A percentile compares a stretch with the other conserved stretches of the same genome.
Evolutionary conservation across 805 yeast species (phyloP).

Genomic region (Candida ulmi): DNA sequence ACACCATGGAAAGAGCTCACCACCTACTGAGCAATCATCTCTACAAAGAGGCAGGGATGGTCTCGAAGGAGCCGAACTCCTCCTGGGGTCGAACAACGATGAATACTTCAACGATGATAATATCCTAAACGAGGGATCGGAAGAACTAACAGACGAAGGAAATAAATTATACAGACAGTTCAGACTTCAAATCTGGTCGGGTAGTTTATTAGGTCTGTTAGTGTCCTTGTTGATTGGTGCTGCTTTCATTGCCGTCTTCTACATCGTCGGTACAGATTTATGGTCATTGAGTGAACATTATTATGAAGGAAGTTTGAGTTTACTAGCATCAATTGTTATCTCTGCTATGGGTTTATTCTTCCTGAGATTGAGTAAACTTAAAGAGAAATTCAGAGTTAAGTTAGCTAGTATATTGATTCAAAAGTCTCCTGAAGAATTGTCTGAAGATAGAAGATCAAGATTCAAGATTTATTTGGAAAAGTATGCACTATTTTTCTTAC

Average conservation of each 20-base stretch:
- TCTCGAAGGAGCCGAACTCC: conserved; percentile 8
- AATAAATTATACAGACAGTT: conserved; percentile 37
- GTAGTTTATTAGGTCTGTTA: conserved; percentile 66
- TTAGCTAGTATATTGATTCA: conserved; percentile 36
- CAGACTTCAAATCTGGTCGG: conserved; percentile 73
- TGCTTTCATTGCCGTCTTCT: conserved; percentile 62
- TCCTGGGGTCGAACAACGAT: conserved; percentile 3
- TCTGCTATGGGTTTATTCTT: conserved; percentile 85
- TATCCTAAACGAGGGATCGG: background rate
- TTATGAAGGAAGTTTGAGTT: conserved; percentile 83
- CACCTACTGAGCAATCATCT: background rate
- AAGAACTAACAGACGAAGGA: conserved; percentile 20
- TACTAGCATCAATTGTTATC: conserved; percentile 72
- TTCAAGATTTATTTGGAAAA: conserved; percentile 40
- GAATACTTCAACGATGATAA: conserved; percentile 1
- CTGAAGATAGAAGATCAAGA: conserved; percentile 15
- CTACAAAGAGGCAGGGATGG: background rate
- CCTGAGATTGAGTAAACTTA: conserved; percentile 72
- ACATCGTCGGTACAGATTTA: conserved; percentile 71
- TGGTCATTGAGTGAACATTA: conserved; percentile 86
- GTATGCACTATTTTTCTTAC: conserved; percentile 70
- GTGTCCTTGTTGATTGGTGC: conserved; percentile 72
- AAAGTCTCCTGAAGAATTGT: conserved; percentile 22
- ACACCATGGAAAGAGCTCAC: conserved; percentile 23
- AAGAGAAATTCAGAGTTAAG: conserved; percentile 74